Evolutionary conservation across 2,329 filamentous ascomycete species (phyloP).

Genomic region (Neofusicoccum ribis): DNA sequence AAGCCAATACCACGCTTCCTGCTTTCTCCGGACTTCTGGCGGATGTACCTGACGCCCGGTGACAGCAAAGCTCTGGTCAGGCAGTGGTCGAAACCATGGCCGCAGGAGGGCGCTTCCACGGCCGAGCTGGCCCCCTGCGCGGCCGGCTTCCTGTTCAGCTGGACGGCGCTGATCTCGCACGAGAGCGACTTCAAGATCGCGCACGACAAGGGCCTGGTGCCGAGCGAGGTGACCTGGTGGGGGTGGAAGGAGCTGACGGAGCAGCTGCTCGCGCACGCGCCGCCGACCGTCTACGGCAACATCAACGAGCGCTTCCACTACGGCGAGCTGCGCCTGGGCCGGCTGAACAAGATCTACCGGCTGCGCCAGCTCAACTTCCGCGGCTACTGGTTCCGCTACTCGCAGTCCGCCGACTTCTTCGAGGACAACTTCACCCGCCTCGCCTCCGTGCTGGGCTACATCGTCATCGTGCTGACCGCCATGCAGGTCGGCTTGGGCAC

Average conservation of each 20-base stretch:
- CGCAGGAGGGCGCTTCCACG: too few species aligned
- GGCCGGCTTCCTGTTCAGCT: constrained; percentile 40
- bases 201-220: constrained; percentile 31
- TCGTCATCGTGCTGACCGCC: not conserved
- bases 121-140: not conserved
- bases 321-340: constrained; percentile 1
- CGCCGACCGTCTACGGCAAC: too few species aligned
- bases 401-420: not conserved
- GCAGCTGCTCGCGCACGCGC: not conserved
- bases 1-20: constrained; percentile 39
- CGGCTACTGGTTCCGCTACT: not conserved
- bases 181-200: constrained; percentile 39
- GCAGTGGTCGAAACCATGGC: too few species aligned
- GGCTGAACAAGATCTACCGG: constrained; percentile 7
- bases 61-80: too few species aligned
- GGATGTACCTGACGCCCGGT: not conserved
- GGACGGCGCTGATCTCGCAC: constrained; percentile 39
- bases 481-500: constrained; percentile 13
- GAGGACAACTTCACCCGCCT: not conserved
- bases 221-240: constrained; percentile 23
- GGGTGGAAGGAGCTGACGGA: not conserved
- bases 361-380: not conserved
- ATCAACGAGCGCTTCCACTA: constrained; percentile 10
- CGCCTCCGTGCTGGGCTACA: not conserved
- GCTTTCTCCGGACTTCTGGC: constrained; percentile 35